phyloP scores from a whole-genome alignment of 768 basidiomycete species.

The Suillus discolor region DNA sequence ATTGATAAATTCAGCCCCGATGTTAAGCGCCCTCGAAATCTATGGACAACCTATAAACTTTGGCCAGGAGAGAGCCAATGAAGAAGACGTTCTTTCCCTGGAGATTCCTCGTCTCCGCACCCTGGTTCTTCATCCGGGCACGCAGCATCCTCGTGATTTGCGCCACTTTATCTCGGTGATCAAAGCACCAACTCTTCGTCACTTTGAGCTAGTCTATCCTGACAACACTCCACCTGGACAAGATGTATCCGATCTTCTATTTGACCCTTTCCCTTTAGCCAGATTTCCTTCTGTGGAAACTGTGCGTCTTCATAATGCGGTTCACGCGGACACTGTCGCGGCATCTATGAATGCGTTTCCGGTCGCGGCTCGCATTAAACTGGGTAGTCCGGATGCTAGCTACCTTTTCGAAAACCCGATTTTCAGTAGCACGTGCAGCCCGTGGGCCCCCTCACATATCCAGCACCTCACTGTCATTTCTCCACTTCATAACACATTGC shows the following conservation, averaged over 20 bases:
- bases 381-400: not conserved
- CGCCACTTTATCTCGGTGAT: slow-evolving; percentile 14
- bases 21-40: slow-evolving; percentile 4
- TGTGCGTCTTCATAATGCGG: not conserved
- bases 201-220: slow-evolving; percentile 2
- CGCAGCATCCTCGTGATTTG: slow-evolving; percentile 14
- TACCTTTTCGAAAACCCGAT: not conserved
- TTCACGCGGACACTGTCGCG: not conserved
- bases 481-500: not conserved
- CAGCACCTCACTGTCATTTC: slow-evolving; percentile 4
- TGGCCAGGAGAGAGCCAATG: slow-evolving; percentile 2
- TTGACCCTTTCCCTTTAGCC: slow-evolving; percentile 16
- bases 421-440: not conserved
- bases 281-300: slow-evolving; percentile 8
- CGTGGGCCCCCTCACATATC: not conserved
- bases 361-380: slow-evolving; percentile 1
- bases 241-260: slow-evolving; percentile 9
- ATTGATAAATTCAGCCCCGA: slow-evolving; percentile 8
- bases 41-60: slow-evolving; percentile 6
- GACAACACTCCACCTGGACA: slow-evolving; percentile 1
- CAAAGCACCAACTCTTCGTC: slow-evolving; percentile 8
- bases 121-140: slow-evolving; percentile 11
- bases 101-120: slow-evolving; percentile 12
- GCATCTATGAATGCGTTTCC: slow-evolving; percentile 6
- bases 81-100: slow-evolving; percentile 4